A percentile compares a stretch with the other conserved stretches of the same genome.
These are phyloP conservation scores for Leucoagaricus sp. DNA, from an alignment of 1,284 basidiomycete species.

Conservation along the genomic window DNA sequence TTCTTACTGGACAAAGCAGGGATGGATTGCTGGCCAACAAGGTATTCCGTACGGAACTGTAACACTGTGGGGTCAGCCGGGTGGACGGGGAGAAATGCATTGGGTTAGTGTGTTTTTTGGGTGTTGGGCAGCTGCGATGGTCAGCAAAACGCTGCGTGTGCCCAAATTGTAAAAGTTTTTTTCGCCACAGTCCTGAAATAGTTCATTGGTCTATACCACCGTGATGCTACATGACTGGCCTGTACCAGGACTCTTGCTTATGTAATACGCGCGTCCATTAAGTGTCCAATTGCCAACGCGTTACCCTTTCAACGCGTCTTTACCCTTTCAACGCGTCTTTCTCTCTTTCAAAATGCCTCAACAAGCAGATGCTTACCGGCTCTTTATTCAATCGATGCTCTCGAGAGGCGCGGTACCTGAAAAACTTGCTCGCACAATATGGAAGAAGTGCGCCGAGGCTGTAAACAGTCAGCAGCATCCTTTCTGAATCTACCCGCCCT, in stretches of 20 bases:
- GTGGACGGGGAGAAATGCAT: slow-evolving; percentile 83
- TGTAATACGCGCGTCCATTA: slow-evolving; percentile 11
- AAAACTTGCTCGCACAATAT: slow-evolving; percentile 62
- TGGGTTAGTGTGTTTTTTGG: slow-evolving; percentile 72
- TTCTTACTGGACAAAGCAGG: slow-evolving; percentile 81
- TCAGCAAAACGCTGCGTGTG: slow-evolving; percentile 89
- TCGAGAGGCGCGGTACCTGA: slow-evolving; percentile 68
- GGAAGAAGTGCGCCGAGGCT: slow-evolving; percentile 64
- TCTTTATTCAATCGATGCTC: slow-evolving; percentile 77
- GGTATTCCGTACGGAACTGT: slow-evolving; percentile 78
- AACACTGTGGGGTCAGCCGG: slow-evolving; percentile 69
- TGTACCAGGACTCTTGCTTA: slow-evolving; percentile 3
- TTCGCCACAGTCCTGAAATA: background rate
- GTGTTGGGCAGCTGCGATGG: slow-evolving; percentile 91
- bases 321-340: background rate
- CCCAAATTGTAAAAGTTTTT: slow-evolving; percentile 57
- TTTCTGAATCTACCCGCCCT: too few species aligned
- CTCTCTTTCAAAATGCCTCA: slow-evolving; percentile 33
- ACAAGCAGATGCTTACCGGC: slow-evolving; percentile 62
- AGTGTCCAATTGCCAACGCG: background rate
- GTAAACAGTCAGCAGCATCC: slow-evolving; percentile 55
- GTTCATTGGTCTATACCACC: background rate
- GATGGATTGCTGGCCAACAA: slow-evolving; percentile 77
- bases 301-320: slow-evolving; percentile 2
- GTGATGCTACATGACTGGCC: slow-evolving; percentile 6